Base-by-base conservation (phyloP, 1,139 yeast genomes). In the Kluyveromyces sp. region DNA sequence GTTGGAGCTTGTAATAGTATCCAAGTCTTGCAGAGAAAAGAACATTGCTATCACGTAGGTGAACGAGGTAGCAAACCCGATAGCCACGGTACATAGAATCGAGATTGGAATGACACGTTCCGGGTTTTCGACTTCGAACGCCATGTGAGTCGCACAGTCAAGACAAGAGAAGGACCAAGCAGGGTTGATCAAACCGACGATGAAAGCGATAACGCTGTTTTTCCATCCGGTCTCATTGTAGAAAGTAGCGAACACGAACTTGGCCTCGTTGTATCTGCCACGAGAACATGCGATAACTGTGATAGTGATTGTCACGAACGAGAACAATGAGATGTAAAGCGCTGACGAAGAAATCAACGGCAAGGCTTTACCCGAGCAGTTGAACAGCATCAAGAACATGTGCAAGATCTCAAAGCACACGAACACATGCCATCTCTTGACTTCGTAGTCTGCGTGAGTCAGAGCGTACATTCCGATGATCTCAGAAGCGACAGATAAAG, bases 131-230 rank as follows among this genome's bases (percentile, higher is more conserved):
- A 78, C 77, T 61, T 80, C 86, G 60, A 79, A 83, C 13, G 83
- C 83, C 76, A 80, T 74, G 55, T 79, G 85, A 2, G 84, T 76
- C 7, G 84, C 84, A 50, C 81, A 75, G 57, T 80, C 86, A 45
- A 79, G 65, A 60, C 85, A 78, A n/a, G 79, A 72, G 58, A 78
- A 79, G 1, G 81, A 74, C 84, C 84, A 79, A 42, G 78, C 78
- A 31, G 85, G 85, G 57, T 78, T 79, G 52, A 80, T 74, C 48
- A 80, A 64, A 43, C 85, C 85, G 12, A 78, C 78, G 45, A 80
- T 75, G 54, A 79, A 79, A 0, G 84, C 84, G 50, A 79, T 73
- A 4, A 73, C 83, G 18, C 75, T 57, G 15, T 71, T 69, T 16
- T 67, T 59, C 85, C 85, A 81, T 34, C 87, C 87, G 18, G 87